Evolutionary conservation across 805 yeast genomes (phyloP).

Genomic region (Kodamaea jinghongensis): DNA sequence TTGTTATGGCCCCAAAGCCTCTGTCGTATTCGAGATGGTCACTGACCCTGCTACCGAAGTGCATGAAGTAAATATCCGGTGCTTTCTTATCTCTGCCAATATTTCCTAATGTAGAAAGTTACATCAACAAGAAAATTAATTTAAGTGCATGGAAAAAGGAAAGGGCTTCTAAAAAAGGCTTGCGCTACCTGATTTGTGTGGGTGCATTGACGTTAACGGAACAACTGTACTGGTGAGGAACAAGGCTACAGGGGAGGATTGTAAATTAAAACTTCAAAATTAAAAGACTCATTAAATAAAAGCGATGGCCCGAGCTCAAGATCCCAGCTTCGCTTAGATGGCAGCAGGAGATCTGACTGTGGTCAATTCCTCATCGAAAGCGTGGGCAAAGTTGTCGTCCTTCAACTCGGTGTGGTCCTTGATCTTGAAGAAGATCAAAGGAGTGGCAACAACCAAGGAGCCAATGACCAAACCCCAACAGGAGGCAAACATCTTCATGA

Average conservation of each 20-base stretch:
- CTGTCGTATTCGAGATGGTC: no score
- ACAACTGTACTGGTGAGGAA: no score
- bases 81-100: no score
- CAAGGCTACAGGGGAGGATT: no score
- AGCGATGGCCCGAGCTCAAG: not conserved
- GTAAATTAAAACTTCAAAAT: not conserved
- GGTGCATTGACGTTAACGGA: no score
- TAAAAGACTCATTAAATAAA: not conserved
- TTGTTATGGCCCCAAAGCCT: no score
- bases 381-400: constrained; percentile 27
- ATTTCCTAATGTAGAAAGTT: no score
- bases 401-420: constrained; percentile 42
- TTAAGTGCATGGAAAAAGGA: no score
- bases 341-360: constrained; percentile 19
- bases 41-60: no score
- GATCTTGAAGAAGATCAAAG: constrained; percentile 43
- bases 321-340: not conserved
- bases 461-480: constrained; percentile 48
- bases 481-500: constrained; percentile 43
- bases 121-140: not conserved
- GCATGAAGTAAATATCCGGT: no score
- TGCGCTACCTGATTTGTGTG: no score
- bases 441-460: constrained; percentile 47
- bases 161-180: no score
- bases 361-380: constrained; percentile 22